Base-by-base conservation (phyloP, 306 rosid species). In the Trichosanthes truncata region DNA sequence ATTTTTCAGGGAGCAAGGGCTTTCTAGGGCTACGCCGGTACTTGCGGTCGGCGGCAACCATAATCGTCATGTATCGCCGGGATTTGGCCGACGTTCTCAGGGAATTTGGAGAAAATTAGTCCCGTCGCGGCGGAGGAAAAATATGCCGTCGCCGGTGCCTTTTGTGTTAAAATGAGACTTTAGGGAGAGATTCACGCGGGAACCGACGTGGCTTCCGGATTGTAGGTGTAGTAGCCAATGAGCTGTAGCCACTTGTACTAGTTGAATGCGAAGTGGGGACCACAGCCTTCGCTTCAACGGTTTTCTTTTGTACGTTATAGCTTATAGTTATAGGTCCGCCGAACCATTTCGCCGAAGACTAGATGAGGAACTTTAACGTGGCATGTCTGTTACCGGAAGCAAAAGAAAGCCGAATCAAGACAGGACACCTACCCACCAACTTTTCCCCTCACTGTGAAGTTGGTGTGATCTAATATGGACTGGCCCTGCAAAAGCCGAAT, bases 21-120 rank as follows among this genome's bases (percentile, higher is more conserved):
- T 77, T 46, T 41, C 73, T 85, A 3, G 91, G 80, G 81, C 79
- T 87, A 38, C 91, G 92, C 26, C 91, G 88, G 76, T 52, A 67
- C 81, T 87, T 90, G 14, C 86, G 83, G 79, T 81, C 88, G 9
- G 86, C 20, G 17, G 85, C 66, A 40, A 86, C 61, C 9, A 73
- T 21, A 25, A 77, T 81, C 41, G 84, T 81, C 88, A 82, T 80
- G 41, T 40, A 6, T 29, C 10, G 26, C 60, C 17, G 52, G 72
- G 0, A 21, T 40, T 49, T 20, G 10, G 40, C 43, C 79, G 83
- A 46, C 6, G 66, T 25, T 26, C 10, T 52, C 9, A 26, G 77
- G 35, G 38, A 62, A 18, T 57, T 38, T 52, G 49, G 40, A 35
- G 33, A 43, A 21, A 41, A 46, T 18, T 23, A 4, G 60, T 29